Evolutionary conservation across 305 asterid species (phyloP).

Genomic region (Fraxinus sp.): DNA sequence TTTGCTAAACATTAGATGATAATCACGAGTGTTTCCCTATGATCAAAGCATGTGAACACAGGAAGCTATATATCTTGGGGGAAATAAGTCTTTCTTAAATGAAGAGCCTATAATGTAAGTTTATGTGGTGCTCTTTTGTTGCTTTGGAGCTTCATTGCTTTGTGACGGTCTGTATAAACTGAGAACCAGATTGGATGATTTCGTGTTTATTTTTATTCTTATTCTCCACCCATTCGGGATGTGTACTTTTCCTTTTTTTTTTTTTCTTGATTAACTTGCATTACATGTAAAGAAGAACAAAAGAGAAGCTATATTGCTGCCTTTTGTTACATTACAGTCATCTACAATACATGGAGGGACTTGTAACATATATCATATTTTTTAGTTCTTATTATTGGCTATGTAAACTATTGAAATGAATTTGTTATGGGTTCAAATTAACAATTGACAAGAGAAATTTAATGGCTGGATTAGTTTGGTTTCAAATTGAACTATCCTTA

Average conservation of each 20-base stretch:
- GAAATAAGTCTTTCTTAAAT: neutral
- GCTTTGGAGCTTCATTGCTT: neutral
- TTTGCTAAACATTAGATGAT: neutral
- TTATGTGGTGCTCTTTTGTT: neutral
- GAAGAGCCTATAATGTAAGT: neutral
- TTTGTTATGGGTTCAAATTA: neutral
- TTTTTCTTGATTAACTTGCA: neutral
- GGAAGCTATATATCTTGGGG: neutral
- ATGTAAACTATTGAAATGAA: neutral
- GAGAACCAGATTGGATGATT: neutral
- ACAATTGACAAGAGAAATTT: neutral
- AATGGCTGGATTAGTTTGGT: neutral
- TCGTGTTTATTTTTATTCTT: neutral
- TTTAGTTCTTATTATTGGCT: neutral
- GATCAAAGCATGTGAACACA: neutral
- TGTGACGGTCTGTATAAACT: neutral
- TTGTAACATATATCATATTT: neutral
- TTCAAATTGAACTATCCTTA: slow-evolving; percentile 4
- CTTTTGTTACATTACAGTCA: neutral
- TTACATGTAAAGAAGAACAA: slow-evolving; percentile 1
- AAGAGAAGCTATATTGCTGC: neutral
- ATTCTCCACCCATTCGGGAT: neutral
- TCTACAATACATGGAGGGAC: neutral
- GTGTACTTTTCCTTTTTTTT: neutral
- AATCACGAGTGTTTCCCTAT: neutral